phyloP scores from a whole-genome alignment of 75 land plant species.

The Pinus taeda region DNA sequence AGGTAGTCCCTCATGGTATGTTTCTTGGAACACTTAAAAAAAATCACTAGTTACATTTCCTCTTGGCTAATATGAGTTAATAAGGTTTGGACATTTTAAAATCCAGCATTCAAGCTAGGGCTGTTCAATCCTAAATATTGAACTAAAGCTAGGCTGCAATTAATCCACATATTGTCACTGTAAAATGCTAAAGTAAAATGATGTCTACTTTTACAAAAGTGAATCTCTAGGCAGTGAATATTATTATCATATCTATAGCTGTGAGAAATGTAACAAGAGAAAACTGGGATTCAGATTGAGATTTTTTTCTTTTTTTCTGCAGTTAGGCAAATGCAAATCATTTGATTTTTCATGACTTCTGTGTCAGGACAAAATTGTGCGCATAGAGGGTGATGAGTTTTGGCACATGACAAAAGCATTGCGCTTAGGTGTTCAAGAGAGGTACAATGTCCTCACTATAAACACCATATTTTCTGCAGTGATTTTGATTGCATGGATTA shows the following conservation, averaged over 20 bases:
- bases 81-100: too few relatives aligned
- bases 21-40: too few relatives aligned
- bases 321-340: too few relatives aligned
- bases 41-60: too few relatives aligned
- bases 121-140: not conserved
- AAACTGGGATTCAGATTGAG: not conserved
- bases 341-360: not conserved
- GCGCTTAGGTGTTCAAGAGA: conserved; percentile 61
- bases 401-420: conserved; percentile 92
- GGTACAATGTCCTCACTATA: conserved; percentile 32
- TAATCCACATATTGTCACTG: not conserved
- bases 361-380: conserved; percentile 55
- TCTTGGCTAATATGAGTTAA: too few relatives aligned
- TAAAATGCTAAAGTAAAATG: not conserved
- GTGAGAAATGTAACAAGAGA: not conserved
- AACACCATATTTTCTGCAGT: not conserved
- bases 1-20: too few relatives aligned
- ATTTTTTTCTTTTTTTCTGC: too few relatives aligned
- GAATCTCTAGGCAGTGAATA: not conserved
- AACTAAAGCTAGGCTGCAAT: not conserved
- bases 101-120: not conserved
- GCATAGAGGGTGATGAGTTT: conserved; percentile 75
- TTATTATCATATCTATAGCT: not conserved
- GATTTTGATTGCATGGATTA: not conserved
- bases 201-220: not conserved